Base-by-base conservation (phyloP, 179 eudicot genomes). In the Vitellaria paradoxa region DNA sequence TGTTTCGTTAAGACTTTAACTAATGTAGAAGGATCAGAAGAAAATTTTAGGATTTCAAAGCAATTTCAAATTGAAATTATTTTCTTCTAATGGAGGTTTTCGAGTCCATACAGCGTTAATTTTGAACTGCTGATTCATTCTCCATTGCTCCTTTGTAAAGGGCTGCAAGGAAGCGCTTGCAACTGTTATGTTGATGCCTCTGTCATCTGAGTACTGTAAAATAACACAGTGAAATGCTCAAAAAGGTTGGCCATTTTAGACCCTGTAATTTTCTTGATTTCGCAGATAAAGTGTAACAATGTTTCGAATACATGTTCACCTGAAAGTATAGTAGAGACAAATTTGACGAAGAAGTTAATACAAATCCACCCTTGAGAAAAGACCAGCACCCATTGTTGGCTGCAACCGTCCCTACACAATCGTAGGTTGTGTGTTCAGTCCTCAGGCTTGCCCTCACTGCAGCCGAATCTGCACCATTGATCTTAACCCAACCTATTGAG, bases 331-430 rank as follows among this genome's bases (percentile, higher is more conserved):
- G 86, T 7, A 81, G 65, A 9, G 97, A 84, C 2, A 77, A 66
- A 20, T 82, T 67, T 20, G 97, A 88, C 37, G 89, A 83, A 13
- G 89, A 87, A 73, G 81, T 75, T 57, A 90, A 42, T 59, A 84
- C 86, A 76, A 96, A 96, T 73, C 99, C 99, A 40, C 99, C 99
- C 80, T 93, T 93, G 75, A 93, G 90, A 78, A 95, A 95, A 49
- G 97, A 93, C 98, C 99, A 96, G 76, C 98, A 96, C 5, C 97
- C 96, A 55, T 73, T 72, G 68, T 83, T 87, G 18, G 98, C 97
- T 18, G 87, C 73, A 37, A 93, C 97, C n/a, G 87, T 90, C 61
- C 96, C 99, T 59, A 93, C 81, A 80, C 99, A 91, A 37, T 67
- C 71, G 57, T 79, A 65, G 10, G 80, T 78, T 18, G 85, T 73